These are phyloP conservation scores for Dactylis glomerata DNA, from an alignment of 176 grass and related monocot species.

Conservation along the genomic window DNA sequence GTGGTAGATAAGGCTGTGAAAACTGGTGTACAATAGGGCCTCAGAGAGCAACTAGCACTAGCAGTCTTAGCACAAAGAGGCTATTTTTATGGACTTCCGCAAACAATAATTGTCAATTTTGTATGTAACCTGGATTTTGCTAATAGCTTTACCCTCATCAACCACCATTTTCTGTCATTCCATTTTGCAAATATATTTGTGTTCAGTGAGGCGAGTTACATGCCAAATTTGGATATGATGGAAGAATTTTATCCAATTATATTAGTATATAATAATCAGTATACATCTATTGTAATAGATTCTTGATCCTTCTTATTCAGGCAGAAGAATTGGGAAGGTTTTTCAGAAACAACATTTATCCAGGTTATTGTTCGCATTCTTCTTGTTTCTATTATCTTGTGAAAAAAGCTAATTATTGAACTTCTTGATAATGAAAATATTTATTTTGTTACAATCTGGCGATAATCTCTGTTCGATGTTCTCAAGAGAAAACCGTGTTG, in stretches of 20 bases:
- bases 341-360: conserved; percentile 99
- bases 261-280: conserved; percentile 9
- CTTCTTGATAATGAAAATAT: not conserved
- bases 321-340: conserved; percentile 98
- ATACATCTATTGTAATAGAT: conserved; percentile 11
- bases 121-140: not conserved
- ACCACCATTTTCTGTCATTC: conserved; percentile 3
- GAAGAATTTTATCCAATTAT: not conserved
- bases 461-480: conserved; percentile 5
- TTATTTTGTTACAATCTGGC: not conserved
- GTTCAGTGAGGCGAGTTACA: not conserved
- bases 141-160: not conserved
- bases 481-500: not conserved
- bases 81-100: not conserved
- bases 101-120: conserved; percentile 7
- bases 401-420: conserved; percentile 8
- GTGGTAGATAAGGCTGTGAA: not conserved
- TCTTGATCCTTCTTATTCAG: conserved; percentile 32
- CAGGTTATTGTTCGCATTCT: conserved; percentile 58
- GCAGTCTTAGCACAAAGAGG: not conserved
- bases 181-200: not conserved
- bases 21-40: conserved; percentile 3
- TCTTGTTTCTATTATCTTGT: conserved; percentile 21
- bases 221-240: not conserved
- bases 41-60: not conserved